phyloP scores from a whole-genome alignment of 2,329 filamentous ascomycete species.

The Cytospora piceicola region DNA sequence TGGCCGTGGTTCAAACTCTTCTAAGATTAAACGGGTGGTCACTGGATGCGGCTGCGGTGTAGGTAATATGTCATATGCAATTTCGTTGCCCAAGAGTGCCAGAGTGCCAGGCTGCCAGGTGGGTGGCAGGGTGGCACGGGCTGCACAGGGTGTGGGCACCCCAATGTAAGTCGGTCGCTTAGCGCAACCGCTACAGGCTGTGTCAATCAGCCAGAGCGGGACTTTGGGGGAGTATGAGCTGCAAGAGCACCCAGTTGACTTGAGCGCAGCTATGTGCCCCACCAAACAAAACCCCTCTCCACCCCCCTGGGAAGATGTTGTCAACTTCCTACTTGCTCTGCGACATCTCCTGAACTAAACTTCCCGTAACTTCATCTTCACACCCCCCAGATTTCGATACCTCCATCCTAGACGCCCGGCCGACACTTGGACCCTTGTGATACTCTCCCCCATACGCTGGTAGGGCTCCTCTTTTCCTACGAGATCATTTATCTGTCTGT shows the following conservation, averaged over 20 bases:
- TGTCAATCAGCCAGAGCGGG: conserved; percentile 2
- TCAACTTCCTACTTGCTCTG: conserved; percentile 28
- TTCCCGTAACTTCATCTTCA: background rate
- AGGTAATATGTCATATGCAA: too few relatives aligned
- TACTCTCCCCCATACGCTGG: conserved; percentile 20
- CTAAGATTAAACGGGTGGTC: background rate
- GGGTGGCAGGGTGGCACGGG: background rate
- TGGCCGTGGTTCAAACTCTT: background rate
- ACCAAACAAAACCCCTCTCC: conserved; percentile 21
- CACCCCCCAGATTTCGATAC: conserved; percentile 20
- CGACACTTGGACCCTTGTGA: conserved; percentile 18
- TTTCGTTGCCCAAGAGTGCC: background rate
- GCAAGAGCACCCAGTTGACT: background rate
- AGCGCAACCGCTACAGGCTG: background rate
- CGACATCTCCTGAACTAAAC: conserved; percentile 18
- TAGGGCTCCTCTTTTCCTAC: conserved; percentile 8
- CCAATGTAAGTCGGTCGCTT: background rate
- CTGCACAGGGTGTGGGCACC: background rate
- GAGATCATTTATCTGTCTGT: background rate
- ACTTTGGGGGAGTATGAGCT: background rate
- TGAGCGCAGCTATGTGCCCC: conserved; percentile 18
- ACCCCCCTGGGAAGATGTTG: conserved; percentile 18
- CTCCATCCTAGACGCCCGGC: conserved; percentile 16
- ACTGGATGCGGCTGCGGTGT: background rate
- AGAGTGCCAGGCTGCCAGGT: background rate